These are phyloP conservation scores for Trichoderma brevicompactum DNA, from an alignment of 2,329 filamentous ascomycete genomes.

Conservation along the genomic window DNA sequence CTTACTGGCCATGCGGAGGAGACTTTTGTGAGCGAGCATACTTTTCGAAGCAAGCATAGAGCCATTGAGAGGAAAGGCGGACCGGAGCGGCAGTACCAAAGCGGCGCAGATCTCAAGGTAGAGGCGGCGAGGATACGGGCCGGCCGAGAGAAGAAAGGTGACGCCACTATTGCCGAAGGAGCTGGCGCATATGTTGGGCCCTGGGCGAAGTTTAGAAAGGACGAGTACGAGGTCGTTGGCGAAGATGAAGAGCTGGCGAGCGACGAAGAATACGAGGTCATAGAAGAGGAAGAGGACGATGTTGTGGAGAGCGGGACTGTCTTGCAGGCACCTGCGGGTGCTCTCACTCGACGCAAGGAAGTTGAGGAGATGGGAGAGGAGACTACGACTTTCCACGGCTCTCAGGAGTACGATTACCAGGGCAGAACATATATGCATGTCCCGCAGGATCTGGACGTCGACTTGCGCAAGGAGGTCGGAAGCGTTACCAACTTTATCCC, in stretches of 20 bases:
- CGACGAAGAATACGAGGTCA: conserved; percentile 77
- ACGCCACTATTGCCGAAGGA: conserved; percentile 82
- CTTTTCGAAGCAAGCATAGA: conserved; percentile 85
- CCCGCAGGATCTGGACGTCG: conserved; percentile 85
- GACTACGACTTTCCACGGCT: conserved; percentile 85
- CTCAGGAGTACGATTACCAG: conserved; percentile 85
- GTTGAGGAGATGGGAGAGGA: conserved; percentile 69
- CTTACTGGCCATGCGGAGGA: conserved; percentile 87
- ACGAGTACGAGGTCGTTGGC: conserved; percentile 73
- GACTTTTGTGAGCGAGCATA: conserved; percentile 85
- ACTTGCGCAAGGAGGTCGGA: conserved; percentile 79
- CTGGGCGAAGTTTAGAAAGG: conserved; percentile 82
- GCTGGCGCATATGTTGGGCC: conserved; percentile 89
- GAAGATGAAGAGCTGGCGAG: conserved; percentile 77
- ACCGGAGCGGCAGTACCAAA: conserved; percentile 60
- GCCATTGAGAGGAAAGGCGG: conserved; percentile 73
- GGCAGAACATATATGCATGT: conserved; percentile 98
- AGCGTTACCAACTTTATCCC: conserved; percentile 89
- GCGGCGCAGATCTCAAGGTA: conserved; percentile 66
- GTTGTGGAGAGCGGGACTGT: conserved; percentile 67
- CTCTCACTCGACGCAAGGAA: conserved; percentile 60
- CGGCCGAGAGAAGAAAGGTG: conserved; percentile 84
- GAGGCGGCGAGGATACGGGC: conserved; percentile 68
- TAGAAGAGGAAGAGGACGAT: conserved; percentile 76
- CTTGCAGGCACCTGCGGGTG: conserved; percentile 58